phyloP scores from a whole-genome alignment of 805 yeast genomes.

The Zygosaccharomyces bailii region DNA sequence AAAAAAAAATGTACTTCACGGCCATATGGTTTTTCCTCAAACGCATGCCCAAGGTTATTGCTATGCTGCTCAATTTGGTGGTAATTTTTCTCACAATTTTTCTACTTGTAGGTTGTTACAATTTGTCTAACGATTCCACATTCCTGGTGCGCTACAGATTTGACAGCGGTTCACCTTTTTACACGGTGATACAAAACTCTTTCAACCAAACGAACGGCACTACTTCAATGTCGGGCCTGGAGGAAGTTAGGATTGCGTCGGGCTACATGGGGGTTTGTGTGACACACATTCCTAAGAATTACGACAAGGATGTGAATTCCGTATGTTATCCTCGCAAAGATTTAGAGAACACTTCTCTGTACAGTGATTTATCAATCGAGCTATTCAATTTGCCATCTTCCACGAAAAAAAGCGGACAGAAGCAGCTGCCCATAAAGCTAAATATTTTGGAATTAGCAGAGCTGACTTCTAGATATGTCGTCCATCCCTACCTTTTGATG shows the following conservation, averaged over 20 bases:
- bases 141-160: conserved; percentile 49
- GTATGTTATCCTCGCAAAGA: conserved; percentile 31
- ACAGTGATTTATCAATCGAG: conserved; percentile 28
- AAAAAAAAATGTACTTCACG: conserved; percentile 7
- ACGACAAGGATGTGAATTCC: conserved; percentile 14
- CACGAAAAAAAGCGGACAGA: conserved; percentile 13
- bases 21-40: conserved; percentile 32
- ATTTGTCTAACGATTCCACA: conserved; percentile 44
- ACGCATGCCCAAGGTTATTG: conserved; percentile 43
- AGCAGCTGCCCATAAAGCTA: conserved; percentile 26
- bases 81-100: conserved; percentile 51
- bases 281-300: conserved; percentile 31
- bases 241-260: conserved; percentile 44
- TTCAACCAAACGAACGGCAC: conserved; percentile 33
- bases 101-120: conserved; percentile 54
- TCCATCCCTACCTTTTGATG: conserved; percentile 55
- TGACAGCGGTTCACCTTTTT: conserved; percentile 45
- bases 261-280: conserved; percentile 61
- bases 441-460: conserved; percentile 48
- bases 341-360: conserved; percentile 22
- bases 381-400: conserved; percentile 26
- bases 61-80: conserved; percentile 44
- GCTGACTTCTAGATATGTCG: conserved; percentile 42
- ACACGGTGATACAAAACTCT: conserved; percentile 39
- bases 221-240: conserved; percentile 31